Evolutionary conservation across 306 rosid species (phyloP).

Genomic region (Echinosophora koreensis): DNA sequence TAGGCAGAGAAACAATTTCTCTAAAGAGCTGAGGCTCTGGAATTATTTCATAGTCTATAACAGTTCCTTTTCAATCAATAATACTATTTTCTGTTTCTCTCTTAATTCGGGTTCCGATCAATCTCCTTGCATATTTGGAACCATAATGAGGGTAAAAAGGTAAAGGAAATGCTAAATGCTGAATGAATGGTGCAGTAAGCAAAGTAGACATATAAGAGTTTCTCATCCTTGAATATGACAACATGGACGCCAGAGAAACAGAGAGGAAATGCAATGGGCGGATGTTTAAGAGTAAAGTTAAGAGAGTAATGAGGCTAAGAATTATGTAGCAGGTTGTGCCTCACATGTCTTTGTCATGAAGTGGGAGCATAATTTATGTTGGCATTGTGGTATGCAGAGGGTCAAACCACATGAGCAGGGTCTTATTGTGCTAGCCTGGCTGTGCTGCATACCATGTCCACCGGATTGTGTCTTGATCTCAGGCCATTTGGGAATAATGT

Average conservation of each 20-base stretch:
- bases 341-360: conserved; percentile 55
- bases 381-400: conserved; percentile 61
- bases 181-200: conserved; percentile 18
- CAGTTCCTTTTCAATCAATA: too few species aligned
- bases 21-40: too few species aligned
- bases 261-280: conserved; percentile 25
- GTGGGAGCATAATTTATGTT: conserved; percentile 57
- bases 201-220: conserved; percentile 45
- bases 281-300: conserved; percentile 46
- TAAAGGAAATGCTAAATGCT: neutral
- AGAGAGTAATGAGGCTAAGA: conserved; percentile 38
- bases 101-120: too few species aligned
- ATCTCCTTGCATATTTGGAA: neutral
- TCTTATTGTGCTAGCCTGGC: conserved; percentile 54
- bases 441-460: too few species aligned
- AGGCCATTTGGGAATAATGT: conserved; percentile 63
- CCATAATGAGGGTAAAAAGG: neutral
- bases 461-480: conserved; percentile 34
- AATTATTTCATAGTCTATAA: too few species aligned
- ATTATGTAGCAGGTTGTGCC: conserved; percentile 58
- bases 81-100: too few species aligned
- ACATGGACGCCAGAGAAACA: conserved; percentile 8
- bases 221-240: conserved; percentile 52
- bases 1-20: too few species aligned
- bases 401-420: conserved; percentile 72